Base-by-base conservation (phyloP, 768 basidiomycete genomes). In the Russula dissimulans region DNA sequence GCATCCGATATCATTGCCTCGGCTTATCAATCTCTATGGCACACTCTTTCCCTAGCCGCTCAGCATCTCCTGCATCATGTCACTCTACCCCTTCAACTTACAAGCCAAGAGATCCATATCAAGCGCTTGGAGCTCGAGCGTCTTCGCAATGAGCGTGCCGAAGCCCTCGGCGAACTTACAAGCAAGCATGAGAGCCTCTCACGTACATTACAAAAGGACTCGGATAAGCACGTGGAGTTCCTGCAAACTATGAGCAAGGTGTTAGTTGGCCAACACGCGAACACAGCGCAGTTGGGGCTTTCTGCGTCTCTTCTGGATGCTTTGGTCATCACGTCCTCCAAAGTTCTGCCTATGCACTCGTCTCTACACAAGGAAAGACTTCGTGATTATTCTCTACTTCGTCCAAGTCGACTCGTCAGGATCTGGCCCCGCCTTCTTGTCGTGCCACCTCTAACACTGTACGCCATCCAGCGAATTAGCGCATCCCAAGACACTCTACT, bases 401-500 rank as follows among this genome's bases (percentile, higher is more conserved):
- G 88, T 15, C 95, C 95, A 0, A 82, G 83, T 2, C 75, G 79
- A 4, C 69, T 90, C 15, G 81, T 83, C 1, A 81, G 85, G 8
- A 60, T 87, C 26, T 97, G 95, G 95, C 93, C 94, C 1, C 84
- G 81, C 32, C 71, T 94, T 9, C 72, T 97, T 26, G 69, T 95
- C 38, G 71, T 91, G 17, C 93, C 95, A 0, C 85, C 91, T 0
- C 68, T 89, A 2, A 66, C 79, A 0, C 67, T 87, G 26, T 81
- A 85, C 65, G 71, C 77, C 12, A 67, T 79, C 34, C 76, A 78
- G 11, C 71, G 73, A 26, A 69, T 81, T 8, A 88, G 86, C 65
- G 74, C 78, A 5, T 86, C 86, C 5, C 81, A 85, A 31, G 77
- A 76, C 10, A 81, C 80, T 38, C 67, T 94, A 52, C 57, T 73